Evolutionary conservation across 2,329 filamentous ascomycete genomes (phyloP).

Genomic region (Apiospora marii): DNA sequence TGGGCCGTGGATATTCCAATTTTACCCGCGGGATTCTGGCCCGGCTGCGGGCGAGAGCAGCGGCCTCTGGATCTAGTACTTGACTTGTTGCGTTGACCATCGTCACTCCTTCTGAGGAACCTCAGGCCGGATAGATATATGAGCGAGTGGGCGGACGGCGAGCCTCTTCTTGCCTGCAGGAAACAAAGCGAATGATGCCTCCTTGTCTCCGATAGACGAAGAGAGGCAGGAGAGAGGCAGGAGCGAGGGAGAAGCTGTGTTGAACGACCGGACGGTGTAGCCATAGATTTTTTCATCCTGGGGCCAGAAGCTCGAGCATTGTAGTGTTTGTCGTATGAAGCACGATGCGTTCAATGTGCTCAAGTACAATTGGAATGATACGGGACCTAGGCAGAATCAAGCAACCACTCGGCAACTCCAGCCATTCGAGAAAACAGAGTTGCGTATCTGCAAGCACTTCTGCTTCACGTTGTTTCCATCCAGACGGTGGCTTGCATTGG

Average conservation of each 20-base stretch:
- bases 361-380: not conserved
- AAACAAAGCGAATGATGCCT: not conserved
- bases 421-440: not conserved
- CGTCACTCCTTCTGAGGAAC: not conserved
- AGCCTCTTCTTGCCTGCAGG: not conserved
- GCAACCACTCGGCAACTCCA: not conserved
- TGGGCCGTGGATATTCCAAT: not conserved
- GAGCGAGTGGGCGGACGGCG: not conserved
- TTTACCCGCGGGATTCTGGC: not conserved
- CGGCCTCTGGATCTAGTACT: not conserved
- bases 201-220: not conserved
- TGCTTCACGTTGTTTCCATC: not conserved
- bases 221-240: not conserved
- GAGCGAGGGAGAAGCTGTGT: not conserved
- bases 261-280: not conserved
- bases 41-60: not conserved
- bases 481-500: slow-evolving; percentile 7
- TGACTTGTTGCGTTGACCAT: not conserved
- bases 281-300: not conserved
- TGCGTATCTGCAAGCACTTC: slow-evolving; percentile 12
- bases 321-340: not conserved
- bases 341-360: not conserved
- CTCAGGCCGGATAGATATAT: not conserved
- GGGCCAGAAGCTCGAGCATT: not conserved
- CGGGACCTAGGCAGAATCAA: not conserved